phyloP scores from a whole-genome alignment of 441 rosid species.

The Eruca vesicaria region DNA sequence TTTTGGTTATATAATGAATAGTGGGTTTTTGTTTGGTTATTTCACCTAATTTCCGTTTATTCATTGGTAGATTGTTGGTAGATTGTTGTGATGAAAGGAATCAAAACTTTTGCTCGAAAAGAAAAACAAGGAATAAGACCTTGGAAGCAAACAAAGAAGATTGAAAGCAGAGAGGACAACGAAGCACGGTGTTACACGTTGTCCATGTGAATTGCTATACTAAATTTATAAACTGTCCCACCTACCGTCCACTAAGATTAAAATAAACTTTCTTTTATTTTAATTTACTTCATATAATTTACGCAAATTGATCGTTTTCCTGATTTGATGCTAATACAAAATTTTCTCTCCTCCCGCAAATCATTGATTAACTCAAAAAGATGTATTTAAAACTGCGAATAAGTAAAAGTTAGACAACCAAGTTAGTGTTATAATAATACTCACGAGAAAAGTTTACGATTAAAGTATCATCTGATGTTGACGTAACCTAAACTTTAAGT shows the following conservation, averaged over 20 bases:
- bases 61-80: background rate
- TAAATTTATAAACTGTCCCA: constrained; percentile 13
- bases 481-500: constrained; percentile 15
- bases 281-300: background rate
- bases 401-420: background rate
- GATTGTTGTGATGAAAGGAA: background rate
- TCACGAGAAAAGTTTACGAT: background rate
- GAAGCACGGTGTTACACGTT: constrained; percentile 22
- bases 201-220: constrained; percentile 25
- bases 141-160: constrained; percentile 27
- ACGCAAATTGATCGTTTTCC: constrained; percentile 6
- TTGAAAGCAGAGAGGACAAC: constrained; percentile 1
- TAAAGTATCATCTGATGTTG: background rate
- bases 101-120: background rate
- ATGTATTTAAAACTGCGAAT: background rate
- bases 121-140: background rate
- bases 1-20: too few relatives aligned
- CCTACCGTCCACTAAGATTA: constrained; percentile 23
- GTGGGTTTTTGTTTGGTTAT: too few relatives aligned
- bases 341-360: background rate
- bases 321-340: background rate
- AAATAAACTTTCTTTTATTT: background rate
- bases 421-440: background rate
- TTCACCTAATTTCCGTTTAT: too few relatives aligned
- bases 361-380: background rate